phyloP scores from a whole-genome alignment of 805 yeast genomes.

The Teunomyces stri region DNA sequence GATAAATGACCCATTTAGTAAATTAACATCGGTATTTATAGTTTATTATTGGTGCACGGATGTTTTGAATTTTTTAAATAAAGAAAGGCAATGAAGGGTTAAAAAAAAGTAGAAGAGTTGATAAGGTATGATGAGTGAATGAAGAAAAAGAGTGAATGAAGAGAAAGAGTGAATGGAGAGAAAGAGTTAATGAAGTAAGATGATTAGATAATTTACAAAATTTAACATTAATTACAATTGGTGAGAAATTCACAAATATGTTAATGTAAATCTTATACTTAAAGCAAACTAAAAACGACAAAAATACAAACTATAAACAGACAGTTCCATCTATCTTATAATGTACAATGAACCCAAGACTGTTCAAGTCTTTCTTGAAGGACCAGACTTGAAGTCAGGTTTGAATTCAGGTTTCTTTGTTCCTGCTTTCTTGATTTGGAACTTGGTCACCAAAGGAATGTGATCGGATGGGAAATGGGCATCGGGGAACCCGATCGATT shows the following conservation, averaged over 20 bases:
- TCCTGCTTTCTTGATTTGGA: slow-evolving; percentile 59
- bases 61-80: neutral
- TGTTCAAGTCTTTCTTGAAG: slow-evolving; percentile 35
- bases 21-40: neutral
- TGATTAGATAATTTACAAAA: too few species aligned
- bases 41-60: neutral
- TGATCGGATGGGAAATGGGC: slow-evolving; percentile 94
- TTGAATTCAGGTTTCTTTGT: slow-evolving; percentile 41
- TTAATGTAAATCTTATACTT: neutral
- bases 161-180: too few species aligned
- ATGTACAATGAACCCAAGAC: neutral
- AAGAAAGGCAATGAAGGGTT: too few species aligned
- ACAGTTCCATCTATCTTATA: slow-evolving; percentile 1
- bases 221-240: too few species aligned
- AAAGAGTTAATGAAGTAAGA: too few species aligned
- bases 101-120: too few species aligned
- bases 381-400: slow-evolving; percentile 43
- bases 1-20: too few species aligned
- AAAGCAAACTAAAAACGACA: neutral
- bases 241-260: too few species aligned
- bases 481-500: slow-evolving; percentile 89
- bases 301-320: slow-evolving; percentile 4
- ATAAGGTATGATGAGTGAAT: neutral
- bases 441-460: slow-evolving; percentile 77
- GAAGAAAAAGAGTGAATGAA: too few species aligned